Evolutionary conservation across 192 early-diverging fungal species (phyloP), one percentile per base, ranked within the genome.

Genomic region (Diversispora epigaea): DNA sequence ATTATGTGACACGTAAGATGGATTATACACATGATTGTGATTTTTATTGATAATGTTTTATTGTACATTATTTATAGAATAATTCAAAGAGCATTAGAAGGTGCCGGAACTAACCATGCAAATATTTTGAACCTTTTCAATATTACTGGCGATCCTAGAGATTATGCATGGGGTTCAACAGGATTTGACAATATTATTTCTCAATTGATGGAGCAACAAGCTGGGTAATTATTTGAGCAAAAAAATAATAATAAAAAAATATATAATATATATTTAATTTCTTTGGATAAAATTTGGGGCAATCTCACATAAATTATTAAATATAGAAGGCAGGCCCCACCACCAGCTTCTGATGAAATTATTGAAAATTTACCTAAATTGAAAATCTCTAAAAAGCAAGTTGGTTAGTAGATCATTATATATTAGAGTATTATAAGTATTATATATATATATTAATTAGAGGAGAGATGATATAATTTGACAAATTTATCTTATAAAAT

Each of bases 131-230:
- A 65, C 6, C 32, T 83, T 0, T 76, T 80, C 60, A 72, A 78
- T 17, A 73, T 84, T 12, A 77, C 50, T 8, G 78, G 83, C 15
- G 75, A 91, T 60, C 84, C 89, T 40, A 86, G 87, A 56, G 96
- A 98, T 82, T 98, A 98, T 81, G 96, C 86, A 7, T 92, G 93
- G 82, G 92, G 92, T 43, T 90, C 92, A 54, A 78, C 82, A 71
- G 93, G 89, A 19, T 84, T 95, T 19, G 96, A 98, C 80, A 91
- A 93, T 77, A 93, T 98, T 67, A 92, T 98, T 56, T 88, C 93
- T 8, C 93, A 91, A 71, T 79, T 92, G 78, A 92, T 93, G 92
- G 91, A 93, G 61, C 87, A 91, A 68, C 83, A 84, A 71, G 78
- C 77, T 52, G 84, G 83, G 87, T 88, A 83, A 77, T 71, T 76